Evolutionary conservation across 805 yeast species (phyloP).

Genomic region (Clavispora vitiphila): DNA sequence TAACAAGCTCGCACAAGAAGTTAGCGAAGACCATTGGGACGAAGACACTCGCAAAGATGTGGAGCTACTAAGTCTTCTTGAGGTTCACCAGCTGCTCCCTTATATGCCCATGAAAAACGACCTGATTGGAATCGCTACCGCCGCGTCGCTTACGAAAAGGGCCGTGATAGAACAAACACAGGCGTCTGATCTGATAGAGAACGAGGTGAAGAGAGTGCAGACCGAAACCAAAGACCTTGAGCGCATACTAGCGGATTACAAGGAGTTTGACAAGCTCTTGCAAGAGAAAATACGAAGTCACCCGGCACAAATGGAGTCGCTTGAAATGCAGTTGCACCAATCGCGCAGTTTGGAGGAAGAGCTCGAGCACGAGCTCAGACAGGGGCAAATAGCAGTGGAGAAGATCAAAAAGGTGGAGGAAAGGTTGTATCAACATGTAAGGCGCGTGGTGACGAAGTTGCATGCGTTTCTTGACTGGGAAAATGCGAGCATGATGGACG

Average conservation of each 20-base stretch:
- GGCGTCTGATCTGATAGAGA: conserved; percentile 4
- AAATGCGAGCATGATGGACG: conserved; percentile 16
- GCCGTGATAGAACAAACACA: conserved; percentile 10
- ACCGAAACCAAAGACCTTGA: not conserved
- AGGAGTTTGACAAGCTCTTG: conserved; percentile 5
- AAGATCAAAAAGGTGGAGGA: conserved; percentile 7
- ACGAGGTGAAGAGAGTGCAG: not conserved
- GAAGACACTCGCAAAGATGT: conserved; percentile 4
- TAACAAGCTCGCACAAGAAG: conserved; percentile 4
- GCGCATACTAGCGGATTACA: conserved; percentile 8
- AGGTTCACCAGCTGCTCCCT: conserved; percentile 11
- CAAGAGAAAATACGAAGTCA: conserved; percentile 2
- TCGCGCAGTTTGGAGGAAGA: conserved; percentile 5
- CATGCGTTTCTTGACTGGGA: conserved; percentile 21
- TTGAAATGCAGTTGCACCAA: conserved; percentile 3
- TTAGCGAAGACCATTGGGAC: not conserved
- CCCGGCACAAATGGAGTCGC: conserved; percentile 8
- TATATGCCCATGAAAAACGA: conserved; percentile 15
- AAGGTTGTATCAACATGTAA: conserved; percentile 12
- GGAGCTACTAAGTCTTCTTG: conserved; percentile 12
- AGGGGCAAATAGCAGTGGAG: conserved; percentile 1
- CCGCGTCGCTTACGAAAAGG: conserved; percentile 10
- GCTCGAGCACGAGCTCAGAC: conserved; percentile 1
- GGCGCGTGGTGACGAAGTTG: conserved; percentile 16
- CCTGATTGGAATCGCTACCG: conserved; percentile 18